A percentile compares a stretch with the other conserved stretches of the same genome.
phyloP scores from a whole-genome alignment of 495 filamentous ascomycete species.

The Daldinia loculata region DNA sequence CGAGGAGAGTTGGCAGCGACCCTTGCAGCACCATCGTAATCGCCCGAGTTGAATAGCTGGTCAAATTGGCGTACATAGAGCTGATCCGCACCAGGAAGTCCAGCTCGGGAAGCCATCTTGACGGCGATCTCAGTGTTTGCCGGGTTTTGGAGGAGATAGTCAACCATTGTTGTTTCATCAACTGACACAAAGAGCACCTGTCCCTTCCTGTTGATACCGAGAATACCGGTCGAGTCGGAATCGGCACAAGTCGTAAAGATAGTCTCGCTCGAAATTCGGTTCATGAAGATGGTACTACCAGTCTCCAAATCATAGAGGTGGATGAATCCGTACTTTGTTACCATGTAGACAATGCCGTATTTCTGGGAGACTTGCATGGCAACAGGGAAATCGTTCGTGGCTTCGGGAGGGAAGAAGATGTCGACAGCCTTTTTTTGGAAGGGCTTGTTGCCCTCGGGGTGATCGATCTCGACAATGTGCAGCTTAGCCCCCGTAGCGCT shows the following conservation, averaged over 20 bases:
- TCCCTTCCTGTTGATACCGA: constrained; percentile 97
- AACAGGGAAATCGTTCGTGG: constrained; percentile 95
- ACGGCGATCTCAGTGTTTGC: constrained; percentile 90
- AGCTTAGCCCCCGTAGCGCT: constrained; percentile 89
- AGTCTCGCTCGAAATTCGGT: constrained; percentile 98
- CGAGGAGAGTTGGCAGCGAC: constrained; percentile 95
- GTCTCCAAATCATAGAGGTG: constrained; percentile 98
- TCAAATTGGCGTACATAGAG: constrained; percentile 95
- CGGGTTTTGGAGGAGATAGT: constrained; percentile 94
- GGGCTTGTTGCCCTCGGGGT: constrained; percentile 81
- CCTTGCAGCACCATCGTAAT: constrained; percentile 89
- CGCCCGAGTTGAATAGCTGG: constrained; percentile 74
- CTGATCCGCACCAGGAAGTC: constrained; percentile 93
- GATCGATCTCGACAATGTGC: constrained; percentile 97
- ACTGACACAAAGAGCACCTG: constrained; percentile 94
- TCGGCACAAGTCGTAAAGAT: constrained; percentile 95
- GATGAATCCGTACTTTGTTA: constrained; percentile 99
- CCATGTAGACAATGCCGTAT: constrained; percentile 94
- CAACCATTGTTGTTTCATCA: constrained; percentile 88
- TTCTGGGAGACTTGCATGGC: constrained; percentile 96
- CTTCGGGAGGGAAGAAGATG: constrained; percentile 96
- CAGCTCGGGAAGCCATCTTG: constrained; percentile 93
- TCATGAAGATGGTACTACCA: constrained; percentile 99
- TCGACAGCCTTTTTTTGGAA: constrained; percentile 96
- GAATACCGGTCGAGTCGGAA: constrained; percentile 81